Evolutionary conservation across 192 early-diverging fungal species (phyloP).

Genomic region (Podila epicladia): DNA sequence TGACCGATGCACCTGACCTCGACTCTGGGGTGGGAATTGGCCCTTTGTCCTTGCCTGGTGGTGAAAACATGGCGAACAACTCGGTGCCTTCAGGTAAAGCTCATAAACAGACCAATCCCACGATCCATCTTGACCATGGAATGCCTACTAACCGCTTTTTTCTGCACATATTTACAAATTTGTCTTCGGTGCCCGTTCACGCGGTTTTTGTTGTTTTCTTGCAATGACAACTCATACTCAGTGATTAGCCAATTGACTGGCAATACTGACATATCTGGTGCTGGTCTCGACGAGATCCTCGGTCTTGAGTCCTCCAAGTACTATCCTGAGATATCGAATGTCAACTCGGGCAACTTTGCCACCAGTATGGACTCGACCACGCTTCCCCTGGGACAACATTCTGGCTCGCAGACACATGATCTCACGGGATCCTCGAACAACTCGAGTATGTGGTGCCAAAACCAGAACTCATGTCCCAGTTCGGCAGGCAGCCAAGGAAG

Average conservation of each 20-base stretch:
- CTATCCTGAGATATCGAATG: neutral
- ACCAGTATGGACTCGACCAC: conserved; percentile 6
- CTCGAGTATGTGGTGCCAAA: neutral
- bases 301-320: neutral
- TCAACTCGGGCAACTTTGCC: neutral
- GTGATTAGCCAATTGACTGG: neutral
- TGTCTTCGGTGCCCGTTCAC: neutral
- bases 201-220: neutral
- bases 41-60: conserved; percentile 11
- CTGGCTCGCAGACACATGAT: neutral
- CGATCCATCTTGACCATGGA: neutral
- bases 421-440: conserved; percentile 6
- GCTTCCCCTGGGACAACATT: conserved; percentile 5
- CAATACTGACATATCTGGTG: neutral
- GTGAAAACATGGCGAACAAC: conserved; percentile 17
- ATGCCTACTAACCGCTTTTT: neutral
- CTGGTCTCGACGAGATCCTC: neutral
- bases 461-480: conserved; percentile 8
- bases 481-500: conserved; percentile 3
- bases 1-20: conserved; percentile 22
- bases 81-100: conserved; percentile 32
- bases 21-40: neutral
- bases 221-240: too few species aligned
- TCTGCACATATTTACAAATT: neutral
- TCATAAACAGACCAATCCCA: neutral